These are phyloP conservation scores for Fragosphaeria purpurea DNA, from an alignment of 2,329 filamentous ascomycete species.

Conservation along the genomic window DNA sequence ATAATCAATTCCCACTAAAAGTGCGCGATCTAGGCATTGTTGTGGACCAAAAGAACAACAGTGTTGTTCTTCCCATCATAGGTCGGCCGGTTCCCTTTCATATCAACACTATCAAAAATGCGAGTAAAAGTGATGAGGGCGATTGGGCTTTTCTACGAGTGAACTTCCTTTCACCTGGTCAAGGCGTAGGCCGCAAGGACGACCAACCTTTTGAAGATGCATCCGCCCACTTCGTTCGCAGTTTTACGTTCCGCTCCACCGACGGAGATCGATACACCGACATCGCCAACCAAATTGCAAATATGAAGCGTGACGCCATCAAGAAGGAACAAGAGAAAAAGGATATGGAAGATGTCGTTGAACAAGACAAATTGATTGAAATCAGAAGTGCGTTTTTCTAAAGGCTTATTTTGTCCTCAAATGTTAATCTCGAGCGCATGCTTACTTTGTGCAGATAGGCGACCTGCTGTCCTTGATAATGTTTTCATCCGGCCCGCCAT, in stretches of 20 bases:
- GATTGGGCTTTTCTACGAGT: constrained; percentile 91
- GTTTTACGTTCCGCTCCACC: constrained; percentile 86
- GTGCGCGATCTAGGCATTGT: constrained; percentile 82
- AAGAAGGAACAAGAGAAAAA: constrained; percentile 98
- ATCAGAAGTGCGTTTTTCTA: constrained; percentile 62
- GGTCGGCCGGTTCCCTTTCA: constrained; percentile 95
- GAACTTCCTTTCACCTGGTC: constrained; percentile 93
- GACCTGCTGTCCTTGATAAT: constrained; percentile 81
- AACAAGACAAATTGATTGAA: constrained; percentile 94
- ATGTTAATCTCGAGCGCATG: not conserved
- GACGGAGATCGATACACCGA: constrained; percentile 83
- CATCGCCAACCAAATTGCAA: constrained; percentile 86
- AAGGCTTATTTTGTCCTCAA: constrained; percentile 20
- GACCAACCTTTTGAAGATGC: constrained; percentile 97
- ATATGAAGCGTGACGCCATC: constrained; percentile 85
- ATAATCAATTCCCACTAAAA: constrained; percentile 79
- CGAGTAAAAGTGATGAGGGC: constrained; percentile 92
- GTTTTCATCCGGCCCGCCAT: constrained; percentile 92
- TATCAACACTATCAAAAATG: constrained; percentile 96
- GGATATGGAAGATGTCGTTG: constrained; percentile 97
- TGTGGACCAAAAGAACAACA: constrained; percentile 82
- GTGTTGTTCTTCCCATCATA: constrained; percentile 92
- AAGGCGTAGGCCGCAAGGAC: constrained; percentile 93
- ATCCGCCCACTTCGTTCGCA: constrained; percentile 88
- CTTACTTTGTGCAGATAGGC: constrained; percentile 48